These are phyloP conservation scores for Bimuria novae-zelandiae DNA, from an alignment of 2,329 filamentous ascomycete species.

Conservation along the genomic window DNA sequence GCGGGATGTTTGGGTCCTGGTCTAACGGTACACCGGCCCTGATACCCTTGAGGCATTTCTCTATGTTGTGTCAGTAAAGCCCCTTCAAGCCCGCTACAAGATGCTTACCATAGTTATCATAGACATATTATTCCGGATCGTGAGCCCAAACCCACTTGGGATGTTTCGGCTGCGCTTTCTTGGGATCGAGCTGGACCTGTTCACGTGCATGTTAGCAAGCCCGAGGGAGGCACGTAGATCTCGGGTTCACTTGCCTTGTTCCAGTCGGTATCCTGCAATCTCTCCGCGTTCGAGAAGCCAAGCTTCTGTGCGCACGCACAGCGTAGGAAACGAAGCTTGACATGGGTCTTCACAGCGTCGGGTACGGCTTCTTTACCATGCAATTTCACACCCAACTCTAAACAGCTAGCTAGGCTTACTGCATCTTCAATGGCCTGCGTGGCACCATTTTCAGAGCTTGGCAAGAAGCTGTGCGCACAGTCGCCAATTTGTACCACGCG, in stretches of 20 bases:
- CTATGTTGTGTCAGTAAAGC: not conserved
- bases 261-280: slow-evolving; percentile 10
- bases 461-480: slow-evolving; percentile 56
- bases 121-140: slow-evolving; percentile 14
- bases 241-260: not conserved
- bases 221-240: not conserved
- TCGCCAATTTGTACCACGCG: slow-evolving; percentile 56
- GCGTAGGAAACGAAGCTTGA: slow-evolving; percentile 20
- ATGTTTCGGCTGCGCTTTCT: slow-evolving; percentile 6
- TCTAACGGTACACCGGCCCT: slow-evolving; percentile 1
- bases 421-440: slow-evolving; percentile 57
- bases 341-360: slow-evolving; percentile 20
- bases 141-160: slow-evolving; percentile 12
- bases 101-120: slow-evolving; percentile 11
- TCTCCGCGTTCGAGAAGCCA: slow-evolving; percentile 13
- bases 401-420: slow-evolving; percentile 16
- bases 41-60: slow-evolving; percentile 4
- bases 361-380: slow-evolving; percentile 14
- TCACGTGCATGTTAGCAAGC: not conserved
- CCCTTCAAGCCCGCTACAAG: not conserved
- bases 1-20: slow-evolving; percentile 1
- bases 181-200: slow-evolving; percentile 7
- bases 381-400: slow-evolving; percentile 6
- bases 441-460: slow-evolving; percentile 56
- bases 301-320: slow-evolving; percentile 15